Base-by-base conservation (phyloP, 1,139 yeast genomes). In the Blastobotrys proliferans region DNA sequence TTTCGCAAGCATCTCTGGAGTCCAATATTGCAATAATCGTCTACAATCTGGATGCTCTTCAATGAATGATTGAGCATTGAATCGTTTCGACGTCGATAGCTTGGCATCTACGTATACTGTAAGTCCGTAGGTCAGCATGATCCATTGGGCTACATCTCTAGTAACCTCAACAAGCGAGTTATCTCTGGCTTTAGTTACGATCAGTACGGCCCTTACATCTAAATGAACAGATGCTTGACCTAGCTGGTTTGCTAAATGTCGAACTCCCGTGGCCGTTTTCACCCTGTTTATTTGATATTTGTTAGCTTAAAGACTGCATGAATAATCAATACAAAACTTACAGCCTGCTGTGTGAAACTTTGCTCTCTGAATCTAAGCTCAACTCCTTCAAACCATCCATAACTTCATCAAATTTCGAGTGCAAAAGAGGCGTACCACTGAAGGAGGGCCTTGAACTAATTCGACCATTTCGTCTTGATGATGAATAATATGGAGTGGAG, bases 141-240 rank as follows among this genome's bases (percentile, higher is more conserved):
- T 63, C 92, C 94, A 86, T 57, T 80, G 87, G 1, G 85, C 81
- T 51, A 86, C 70, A 56, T 84, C 92, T 48, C 90, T 69, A 0
- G 95, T 84, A 38, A 86, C 67, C 53, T 77, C 80, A 6, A 83
- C 77, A 45, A 86, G 68, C 5, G 88, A 79, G 55, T 82, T 81
- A 58, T 87, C 96, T 43, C 92, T 72, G 0, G 94, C 94, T 61
- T 87, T 87, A 11, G 95, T 87, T 11, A 86, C 88, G 18, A 87
- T 76, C 79, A 87, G 74, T 19, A 87, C 76, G 8, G 85, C 77
- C 43, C 73, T 72, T 8, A 83, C 81, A 45, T 83, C 81, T 22
- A 86, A 63, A 51, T 80, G 81, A 30, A 86, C 81, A 3, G 85
- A 80, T 4, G 94, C 88, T 53, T 79, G 76, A 37, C 83, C 76